Evolutionary conservation across 2,329 filamentous ascomycete genomes (phyloP).

Genomic region (Fusarium begoniae): DNA sequence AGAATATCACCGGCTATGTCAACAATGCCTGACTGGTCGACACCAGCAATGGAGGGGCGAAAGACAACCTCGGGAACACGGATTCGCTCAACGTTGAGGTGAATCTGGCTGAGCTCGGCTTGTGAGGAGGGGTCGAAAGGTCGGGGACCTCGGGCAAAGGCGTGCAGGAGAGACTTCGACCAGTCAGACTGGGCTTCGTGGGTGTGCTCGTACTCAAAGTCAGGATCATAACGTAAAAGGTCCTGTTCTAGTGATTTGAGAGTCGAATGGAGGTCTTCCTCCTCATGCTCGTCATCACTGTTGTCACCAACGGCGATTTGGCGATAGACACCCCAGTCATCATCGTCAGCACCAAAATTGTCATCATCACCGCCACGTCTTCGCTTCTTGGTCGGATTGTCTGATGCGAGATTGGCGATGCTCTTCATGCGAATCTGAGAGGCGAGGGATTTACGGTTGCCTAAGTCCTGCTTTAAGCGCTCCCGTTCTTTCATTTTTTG

Average conservation of each 20-base stretch:
- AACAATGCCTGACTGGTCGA: constrained; percentile 92
- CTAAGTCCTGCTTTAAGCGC: constrained; percentile 90
- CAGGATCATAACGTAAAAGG: constrained; percentile 84
- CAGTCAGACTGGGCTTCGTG: constrained; percentile 93
- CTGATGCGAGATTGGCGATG: constrained; percentile 93
- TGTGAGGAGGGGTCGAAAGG: constrained; percentile 85
- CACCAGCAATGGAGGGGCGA: constrained; percentile 87
- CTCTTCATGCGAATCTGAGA: constrained; percentile 99
- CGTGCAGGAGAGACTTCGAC: constrained; percentile 90
- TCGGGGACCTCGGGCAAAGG: constrained; percentile 87
- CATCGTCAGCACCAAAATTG: constrained; percentile 95
- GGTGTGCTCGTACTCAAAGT: constrained; percentile 92
- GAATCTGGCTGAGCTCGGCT: constrained; percentile 83
- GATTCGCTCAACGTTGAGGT: constrained; percentile 96
- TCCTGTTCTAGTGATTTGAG: constrained; percentile 85
- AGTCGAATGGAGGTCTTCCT: constrained; percentile 80
- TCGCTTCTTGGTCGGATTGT: constrained; percentile 84
- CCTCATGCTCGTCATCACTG: constrained; percentile 90
- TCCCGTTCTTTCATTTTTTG: constrained; percentile 94
- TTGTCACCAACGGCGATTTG: constrained; percentile 85
- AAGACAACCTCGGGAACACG: constrained; percentile 93
- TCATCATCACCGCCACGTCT: constrained; percentile 91
- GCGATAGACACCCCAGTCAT: constrained; percentile 97
- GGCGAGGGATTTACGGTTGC: constrained; percentile 95
- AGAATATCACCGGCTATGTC: constrained; percentile 93